These are phyloP conservation scores for Pseudogymnoascus sp. DNA, from an alignment of 2,329 filamentous ascomycete genomes.

Conservation along the genomic window DNA sequence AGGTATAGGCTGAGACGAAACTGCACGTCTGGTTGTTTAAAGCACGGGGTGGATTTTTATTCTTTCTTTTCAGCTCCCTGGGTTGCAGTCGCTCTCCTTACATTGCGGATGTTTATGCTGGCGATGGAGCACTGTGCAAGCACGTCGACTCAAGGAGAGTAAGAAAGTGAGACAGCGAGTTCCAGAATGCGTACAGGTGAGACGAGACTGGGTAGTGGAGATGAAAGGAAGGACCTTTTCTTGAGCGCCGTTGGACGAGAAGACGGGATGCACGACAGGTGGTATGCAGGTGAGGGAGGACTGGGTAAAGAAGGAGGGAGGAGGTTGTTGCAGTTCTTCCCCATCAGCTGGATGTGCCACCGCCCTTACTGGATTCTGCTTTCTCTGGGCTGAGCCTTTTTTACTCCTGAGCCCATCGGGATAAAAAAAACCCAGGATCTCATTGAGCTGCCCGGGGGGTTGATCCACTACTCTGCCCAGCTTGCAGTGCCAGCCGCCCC, in stretches of 20 bases:
- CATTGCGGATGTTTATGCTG: slow-evolving; percentile 8
- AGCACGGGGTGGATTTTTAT: background rate
- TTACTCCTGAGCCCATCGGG: background rate
- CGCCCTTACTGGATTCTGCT: background rate
- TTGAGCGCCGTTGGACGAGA: background rate
- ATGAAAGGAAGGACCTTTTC: background rate
- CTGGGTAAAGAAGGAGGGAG: background rate
- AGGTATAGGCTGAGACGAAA: background rate
- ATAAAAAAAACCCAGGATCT: slow-evolving; percentile 6
- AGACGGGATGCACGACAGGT: background rate
- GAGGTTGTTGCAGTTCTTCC: background rate
- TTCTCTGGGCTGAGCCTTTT: background rate
- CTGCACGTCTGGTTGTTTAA: background rate
- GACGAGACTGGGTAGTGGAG: background rate
- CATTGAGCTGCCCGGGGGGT: background rate
- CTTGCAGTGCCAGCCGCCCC: slow-evolving; percentile 2
- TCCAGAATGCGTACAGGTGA: slow-evolving; percentile 3
- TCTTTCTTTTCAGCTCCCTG: slow-evolving; percentile 5
- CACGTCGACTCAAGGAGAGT: slow-evolving; percentile 2
- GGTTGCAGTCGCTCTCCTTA: background rate
- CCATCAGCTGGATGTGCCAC: background rate
- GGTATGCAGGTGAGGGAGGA: background rate
- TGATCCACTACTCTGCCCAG: slow-evolving; percentile 1
- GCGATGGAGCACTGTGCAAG: background rate
- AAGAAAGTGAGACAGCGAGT: background rate